Evolutionary conservation across 2,329 filamentous ascomycete species (phyloP).

Genomic region (Alternaria brassicae): DNA sequence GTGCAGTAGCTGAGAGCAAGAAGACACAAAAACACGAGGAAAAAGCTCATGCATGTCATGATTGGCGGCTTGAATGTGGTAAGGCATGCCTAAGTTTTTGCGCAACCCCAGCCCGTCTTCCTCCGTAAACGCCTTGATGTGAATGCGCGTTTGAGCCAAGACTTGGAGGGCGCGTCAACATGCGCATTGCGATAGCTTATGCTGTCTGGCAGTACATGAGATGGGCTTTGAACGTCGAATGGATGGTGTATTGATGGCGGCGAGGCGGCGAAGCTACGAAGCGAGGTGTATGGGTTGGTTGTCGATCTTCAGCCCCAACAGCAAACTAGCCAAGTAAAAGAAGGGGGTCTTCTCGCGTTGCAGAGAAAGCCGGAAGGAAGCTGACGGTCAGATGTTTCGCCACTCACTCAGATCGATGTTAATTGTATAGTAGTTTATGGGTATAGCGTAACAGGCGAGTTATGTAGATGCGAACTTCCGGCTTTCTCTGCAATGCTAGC

Average conservation of each 20-base stretch:
- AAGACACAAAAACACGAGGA: not conserved
- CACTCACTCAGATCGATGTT: too few species aligned
- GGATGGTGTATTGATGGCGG: too few species aligned
- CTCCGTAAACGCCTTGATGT: not conserved
- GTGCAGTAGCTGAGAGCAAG: not conserved
- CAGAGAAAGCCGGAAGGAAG: too few species aligned
- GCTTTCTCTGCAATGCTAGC: too few species aligned
- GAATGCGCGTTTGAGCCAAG: slow-evolving; percentile 9
- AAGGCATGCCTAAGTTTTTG: not conserved
- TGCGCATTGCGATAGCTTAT: not conserved
- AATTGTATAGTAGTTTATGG: too few species aligned
- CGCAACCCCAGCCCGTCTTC: not conserved
- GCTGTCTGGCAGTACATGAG: not conserved
- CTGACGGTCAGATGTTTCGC: too few species aligned
- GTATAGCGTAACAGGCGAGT: too few species aligned
- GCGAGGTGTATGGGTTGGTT: not conserved
- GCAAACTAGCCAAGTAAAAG: slow-evolving; percentile 8
- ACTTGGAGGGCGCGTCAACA: not conserved
- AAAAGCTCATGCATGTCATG: not conserved
- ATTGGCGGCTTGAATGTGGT: not conserved
- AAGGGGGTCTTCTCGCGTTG: too few species aligned
- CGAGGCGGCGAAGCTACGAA: not conserved
- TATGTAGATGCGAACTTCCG: too few species aligned
- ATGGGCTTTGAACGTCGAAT: not conserved
- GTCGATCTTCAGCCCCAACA: not conserved